These are phyloP conservation scores for Dendrothele bispora DNA, from an alignment of 768 basidiomycete species.

Conservation along the genomic window DNA sequence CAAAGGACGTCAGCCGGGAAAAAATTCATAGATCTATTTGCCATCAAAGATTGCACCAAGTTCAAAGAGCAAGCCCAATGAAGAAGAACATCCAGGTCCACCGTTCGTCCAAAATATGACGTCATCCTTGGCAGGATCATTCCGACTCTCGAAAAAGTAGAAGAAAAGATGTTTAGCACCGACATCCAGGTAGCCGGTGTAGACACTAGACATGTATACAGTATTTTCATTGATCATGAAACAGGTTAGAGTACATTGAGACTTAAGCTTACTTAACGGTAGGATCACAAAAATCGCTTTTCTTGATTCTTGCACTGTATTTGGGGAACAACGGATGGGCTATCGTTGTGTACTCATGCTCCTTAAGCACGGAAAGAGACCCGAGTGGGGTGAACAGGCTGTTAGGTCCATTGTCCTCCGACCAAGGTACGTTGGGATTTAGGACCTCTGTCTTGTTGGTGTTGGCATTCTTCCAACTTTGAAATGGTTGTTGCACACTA, in stretches of 20 bases:
- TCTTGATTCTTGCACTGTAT: conserved; percentile 59
- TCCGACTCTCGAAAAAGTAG: conserved; percentile 77
- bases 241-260: too few species aligned
- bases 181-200: conserved; percentile 70
- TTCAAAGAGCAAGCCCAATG: conserved; percentile 53
- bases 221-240: not conserved
- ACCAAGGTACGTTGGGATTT: not conserved
- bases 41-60: too few species aligned
- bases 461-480: not conserved
- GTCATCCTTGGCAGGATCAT: conserved; percentile 57
- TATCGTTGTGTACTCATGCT: conserved; percentile 34
- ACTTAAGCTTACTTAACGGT: conserved; percentile 60
- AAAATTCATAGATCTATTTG: too few species aligned
- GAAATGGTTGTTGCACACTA: not conserved
- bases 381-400: conserved; percentile 9
- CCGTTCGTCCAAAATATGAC: conserved; percentile 59
- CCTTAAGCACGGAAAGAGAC: conserved; percentile 6
- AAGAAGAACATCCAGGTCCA: conserved; percentile 28
- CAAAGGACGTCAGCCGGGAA: too few species aligned
- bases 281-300: conserved; percentile 60
- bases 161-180: conserved; percentile 66
- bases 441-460: not conserved
- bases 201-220: conserved; percentile 35
- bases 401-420: not conserved
- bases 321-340: conserved; percentile 52